Evolutionary conservation across 345 rosid genomes (phyloP).

Genomic region (Viola odorata): DNA sequence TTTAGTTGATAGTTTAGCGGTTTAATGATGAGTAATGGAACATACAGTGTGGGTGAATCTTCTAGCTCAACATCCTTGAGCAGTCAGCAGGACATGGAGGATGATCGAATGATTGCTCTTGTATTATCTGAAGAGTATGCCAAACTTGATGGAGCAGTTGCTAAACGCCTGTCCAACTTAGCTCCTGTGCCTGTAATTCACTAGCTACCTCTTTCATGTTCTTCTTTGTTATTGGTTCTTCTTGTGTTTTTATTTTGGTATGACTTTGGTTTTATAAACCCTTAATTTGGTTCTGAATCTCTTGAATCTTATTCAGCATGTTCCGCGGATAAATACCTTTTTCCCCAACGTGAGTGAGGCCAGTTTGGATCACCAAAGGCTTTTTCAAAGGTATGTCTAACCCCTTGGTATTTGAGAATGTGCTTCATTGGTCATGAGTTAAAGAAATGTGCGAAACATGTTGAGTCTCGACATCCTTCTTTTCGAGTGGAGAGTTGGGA

Average conservation of each 20-base stretch:
- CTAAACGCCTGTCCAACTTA: slow-evolving; percentile 63
- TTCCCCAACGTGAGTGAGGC: slow-evolving; percentile 76
- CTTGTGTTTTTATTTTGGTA: not conserved
- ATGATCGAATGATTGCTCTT: slow-evolving; percentile 83
- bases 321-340: slow-evolving; percentile 71
- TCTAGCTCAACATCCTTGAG: slow-evolving; percentile 81
- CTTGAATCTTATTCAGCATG: slow-evolving; percentile 47
- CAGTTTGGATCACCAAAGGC: slow-evolving; percentile 86
- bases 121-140: slow-evolving; percentile 76
- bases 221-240: no score
- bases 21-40: slow-evolving; percentile 34
- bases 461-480: no score
- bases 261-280: not conserved
- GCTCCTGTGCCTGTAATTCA: slow-evolving; percentile 63
- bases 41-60: slow-evolving; percentile 46
- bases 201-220: not conserved
- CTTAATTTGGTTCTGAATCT: slow-evolving; percentile 6
- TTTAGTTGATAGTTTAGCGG: not conserved
- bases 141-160: slow-evolving; percentile 70
- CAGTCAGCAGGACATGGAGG: slow-evolving; percentile 66
- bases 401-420: slow-evolving; percentile 8
- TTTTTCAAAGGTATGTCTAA: slow-evolving; percentile 60
- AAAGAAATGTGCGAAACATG: no score
- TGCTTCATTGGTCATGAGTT: no score
- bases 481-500: no score